Conservation (phyloP, 1,284 basidiomycete species). For the Polyporus tsugae region DNA sequence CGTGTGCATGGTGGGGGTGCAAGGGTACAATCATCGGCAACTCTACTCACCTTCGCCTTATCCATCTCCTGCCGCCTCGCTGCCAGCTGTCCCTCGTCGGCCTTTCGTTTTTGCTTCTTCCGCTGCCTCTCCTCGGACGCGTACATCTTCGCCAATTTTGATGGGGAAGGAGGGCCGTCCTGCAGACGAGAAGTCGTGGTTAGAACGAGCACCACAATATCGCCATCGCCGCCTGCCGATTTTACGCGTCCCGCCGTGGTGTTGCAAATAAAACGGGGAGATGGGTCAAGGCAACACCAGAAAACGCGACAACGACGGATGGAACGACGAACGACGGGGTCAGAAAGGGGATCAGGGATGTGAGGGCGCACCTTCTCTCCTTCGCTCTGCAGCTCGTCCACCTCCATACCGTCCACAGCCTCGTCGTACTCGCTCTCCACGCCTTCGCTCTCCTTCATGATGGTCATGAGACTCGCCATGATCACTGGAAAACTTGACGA, state of each 20-base stretch:
- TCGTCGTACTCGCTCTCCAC: constrained; percentile 67
- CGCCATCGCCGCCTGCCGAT: not conserved
- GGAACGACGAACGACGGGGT: not conserved
- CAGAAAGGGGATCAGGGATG: not conserved
- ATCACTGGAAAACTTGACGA: not conserved
- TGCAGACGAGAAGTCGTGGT: constrained; percentile 13
- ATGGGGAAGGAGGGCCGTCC: constrained; percentile 47
- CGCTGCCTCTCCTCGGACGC: constrained; percentile 51
- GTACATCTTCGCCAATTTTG: constrained; percentile 49
- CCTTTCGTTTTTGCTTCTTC: constrained; percentile 73
- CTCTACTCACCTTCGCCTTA: constrained; percentile 72
- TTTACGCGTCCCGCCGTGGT: constrained; percentile 21
- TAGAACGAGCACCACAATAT: constrained; percentile 15
- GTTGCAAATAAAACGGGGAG: not conserved
- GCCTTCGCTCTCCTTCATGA: constrained; percentile 69
- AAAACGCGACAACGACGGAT: not conserved
- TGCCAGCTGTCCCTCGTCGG: constrained; percentile 72
- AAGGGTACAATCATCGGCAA: not conserved
- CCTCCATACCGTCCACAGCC: constrained; percentile 52
- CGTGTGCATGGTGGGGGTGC: not conserved
- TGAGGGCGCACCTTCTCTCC: constrained; percentile 51
- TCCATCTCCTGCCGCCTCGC: constrained; percentile 81
- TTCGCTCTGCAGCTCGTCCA: constrained; percentile 73
- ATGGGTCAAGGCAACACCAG: not conserved
- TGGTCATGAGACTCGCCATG: not conserved